Evolutionary conservation across 192 early-diverging fungal species (phyloP).

Genomic region (Phlyctochytrium arcticum): DNA sequence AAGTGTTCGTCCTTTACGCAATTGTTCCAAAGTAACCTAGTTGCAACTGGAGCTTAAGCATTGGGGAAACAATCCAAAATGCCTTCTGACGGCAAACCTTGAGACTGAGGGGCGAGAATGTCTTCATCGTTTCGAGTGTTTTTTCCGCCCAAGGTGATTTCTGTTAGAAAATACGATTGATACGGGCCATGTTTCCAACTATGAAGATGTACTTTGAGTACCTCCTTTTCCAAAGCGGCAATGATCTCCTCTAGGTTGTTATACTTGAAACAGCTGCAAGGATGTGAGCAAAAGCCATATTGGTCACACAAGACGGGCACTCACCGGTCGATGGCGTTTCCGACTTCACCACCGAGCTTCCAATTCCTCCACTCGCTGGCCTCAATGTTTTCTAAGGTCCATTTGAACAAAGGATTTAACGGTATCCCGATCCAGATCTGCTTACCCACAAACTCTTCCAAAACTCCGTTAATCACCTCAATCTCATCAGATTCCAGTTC

Average conservation of each 20-base stretch:
- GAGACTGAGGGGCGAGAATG: conserved; percentile 81
- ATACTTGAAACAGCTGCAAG: conserved; percentile 68
- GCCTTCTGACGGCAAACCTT: conserved; percentile 47
- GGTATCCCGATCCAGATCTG: too few species aligned
- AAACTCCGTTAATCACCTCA: conserved; percentile 74
- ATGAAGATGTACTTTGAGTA: conserved; percentile 9
- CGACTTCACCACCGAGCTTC: conserved; percentile 42
- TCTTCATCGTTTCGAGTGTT: conserved; percentile 59
- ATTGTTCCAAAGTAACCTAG: conserved; percentile 74
- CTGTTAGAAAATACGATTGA: conserved; percentile 14
- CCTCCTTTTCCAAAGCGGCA: conserved; percentile 73
- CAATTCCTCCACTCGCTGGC: conserved; percentile 34
- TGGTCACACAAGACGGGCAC: not conserved
- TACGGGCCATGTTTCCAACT: too few species aligned
- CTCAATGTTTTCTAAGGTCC: not conserved
- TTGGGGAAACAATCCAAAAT: not conserved
- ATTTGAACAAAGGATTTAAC: not conserved
- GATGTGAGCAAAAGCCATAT: not conserved
- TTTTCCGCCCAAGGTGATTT: conserved; percentile 59
- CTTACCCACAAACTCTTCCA: conserved; percentile 88
- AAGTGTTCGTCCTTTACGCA: conserved; percentile 65
- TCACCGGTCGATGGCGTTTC: conserved; percentile 69
- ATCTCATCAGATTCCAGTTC: conserved; percentile 74
- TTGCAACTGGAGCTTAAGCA: not conserved
- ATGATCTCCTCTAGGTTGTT: conserved; percentile 83